phyloP scores from a whole-genome alignment of 1,284 basidiomycete species.

The Tilletiaria anomala region DNA sequence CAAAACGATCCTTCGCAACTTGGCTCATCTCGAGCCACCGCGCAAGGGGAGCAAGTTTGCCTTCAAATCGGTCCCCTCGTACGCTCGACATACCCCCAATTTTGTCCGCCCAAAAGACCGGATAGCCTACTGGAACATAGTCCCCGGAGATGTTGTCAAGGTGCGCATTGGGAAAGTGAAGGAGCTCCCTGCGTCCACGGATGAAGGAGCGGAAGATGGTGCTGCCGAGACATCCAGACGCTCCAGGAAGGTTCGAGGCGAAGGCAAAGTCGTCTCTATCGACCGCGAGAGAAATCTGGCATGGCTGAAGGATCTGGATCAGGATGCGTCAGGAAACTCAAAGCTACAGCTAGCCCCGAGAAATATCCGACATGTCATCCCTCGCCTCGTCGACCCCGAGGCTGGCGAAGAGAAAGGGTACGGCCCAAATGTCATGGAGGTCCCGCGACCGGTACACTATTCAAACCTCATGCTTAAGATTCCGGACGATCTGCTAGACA shows the following conservation, averaged over 20 bases:
- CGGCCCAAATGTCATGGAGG: constrained; percentile 20
- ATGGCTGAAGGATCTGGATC: constrained; percentile 26
- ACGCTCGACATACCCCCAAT: no score
- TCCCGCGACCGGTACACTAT: constrained; percentile 35
- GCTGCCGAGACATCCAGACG: not conserved
- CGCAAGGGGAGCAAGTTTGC: no score
- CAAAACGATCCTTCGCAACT: no score
- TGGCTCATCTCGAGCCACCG: no score
- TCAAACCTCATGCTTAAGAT: constrained; percentile 37
- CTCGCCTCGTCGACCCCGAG: constrained; percentile 22
- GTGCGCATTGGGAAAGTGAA: constrained; percentile 31
- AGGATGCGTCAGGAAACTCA: constrained; percentile 16
- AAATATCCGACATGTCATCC: constrained; percentile 21
- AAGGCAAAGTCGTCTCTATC: constrained; percentile 29
- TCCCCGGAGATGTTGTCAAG: constrained; percentile 38
- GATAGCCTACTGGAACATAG: constrained; percentile 41
- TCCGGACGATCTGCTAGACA: constrained; percentile 7
- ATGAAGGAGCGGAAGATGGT: constrained; percentile 1
- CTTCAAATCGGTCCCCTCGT: no score
- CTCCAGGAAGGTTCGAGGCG: constrained; percentile 14
- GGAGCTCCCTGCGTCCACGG: constrained; percentile 11
- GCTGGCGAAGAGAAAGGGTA: constrained; percentile 21
- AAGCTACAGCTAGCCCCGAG: constrained; percentile 24
- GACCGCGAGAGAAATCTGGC: constrained; percentile 32
- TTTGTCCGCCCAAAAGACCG: no score